A percentile compares a stretch with the other conserved stretches of the same genome.
Evolutionary conservation across 2,329 filamentous ascomycete genomes (phyloP).

Genomic region (Alternaria atra): DNA sequence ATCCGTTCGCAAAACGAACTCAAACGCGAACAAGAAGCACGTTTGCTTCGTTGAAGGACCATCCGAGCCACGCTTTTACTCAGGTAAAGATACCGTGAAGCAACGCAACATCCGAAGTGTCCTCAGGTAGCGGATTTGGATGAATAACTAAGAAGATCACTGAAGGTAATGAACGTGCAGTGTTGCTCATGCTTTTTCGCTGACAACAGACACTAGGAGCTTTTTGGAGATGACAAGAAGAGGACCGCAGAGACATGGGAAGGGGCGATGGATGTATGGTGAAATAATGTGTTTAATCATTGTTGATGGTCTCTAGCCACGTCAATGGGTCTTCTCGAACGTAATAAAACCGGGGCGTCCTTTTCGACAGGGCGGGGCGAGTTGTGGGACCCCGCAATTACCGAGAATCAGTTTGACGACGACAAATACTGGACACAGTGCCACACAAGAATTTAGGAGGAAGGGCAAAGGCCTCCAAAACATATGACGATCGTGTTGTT

Average conservation of each 20-base stretch:
- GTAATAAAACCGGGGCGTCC: slow-evolving; percentile 22
- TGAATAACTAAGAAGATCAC: background rate
- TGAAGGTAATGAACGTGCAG: background rate
- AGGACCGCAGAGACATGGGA: background rate
- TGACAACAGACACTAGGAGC: background rate
- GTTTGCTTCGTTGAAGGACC: slow-evolving; percentile 11
- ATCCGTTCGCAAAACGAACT: background rate
- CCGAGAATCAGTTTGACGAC: background rate
- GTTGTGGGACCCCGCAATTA: slow-evolving; percentile 22
- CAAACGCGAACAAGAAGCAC: slow-evolving; percentile 1
- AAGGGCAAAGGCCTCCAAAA: background rate
- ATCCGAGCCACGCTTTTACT: slow-evolving; percentile 7
- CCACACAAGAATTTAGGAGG: background rate
- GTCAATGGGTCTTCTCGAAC: background rate
- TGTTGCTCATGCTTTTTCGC: background rate
- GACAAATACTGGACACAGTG: background rate
- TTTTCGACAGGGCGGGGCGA: slow-evolving; percentile 25
- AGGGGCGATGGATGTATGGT: background rate
- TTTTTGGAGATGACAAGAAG: background rate
- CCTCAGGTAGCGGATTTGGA: background rate
- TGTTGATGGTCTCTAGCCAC: background rate
- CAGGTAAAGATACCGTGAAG: slow-evolving; percentile 5
- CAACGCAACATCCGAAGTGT: background rate
- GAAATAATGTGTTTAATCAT: background rate
- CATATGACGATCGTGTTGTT: background rate